phyloP scores from a whole-genome alignment of 2,329 filamentous ascomycete species.

The Fusarium nematophilum region DNA sequence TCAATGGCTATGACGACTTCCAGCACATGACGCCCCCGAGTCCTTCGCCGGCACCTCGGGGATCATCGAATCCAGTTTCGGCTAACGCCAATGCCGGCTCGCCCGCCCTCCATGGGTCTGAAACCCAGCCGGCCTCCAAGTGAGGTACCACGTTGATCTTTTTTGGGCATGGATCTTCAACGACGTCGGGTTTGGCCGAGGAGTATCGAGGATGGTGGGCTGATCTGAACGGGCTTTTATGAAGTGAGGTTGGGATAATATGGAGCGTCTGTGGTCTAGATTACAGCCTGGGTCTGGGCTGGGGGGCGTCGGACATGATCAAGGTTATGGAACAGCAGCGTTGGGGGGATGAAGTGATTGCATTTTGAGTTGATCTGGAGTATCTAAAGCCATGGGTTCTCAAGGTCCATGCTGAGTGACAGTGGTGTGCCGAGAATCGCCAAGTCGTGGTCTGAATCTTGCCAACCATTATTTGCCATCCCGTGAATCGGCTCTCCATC shows the following conservation, averaged over 20 bases:
- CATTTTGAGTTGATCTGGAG: neutral
- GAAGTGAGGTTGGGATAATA: no score
- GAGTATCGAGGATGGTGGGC: no score
- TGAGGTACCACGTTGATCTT: neutral
- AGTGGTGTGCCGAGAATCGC: neutral
- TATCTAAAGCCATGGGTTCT: neutral
- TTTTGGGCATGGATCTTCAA: no score
- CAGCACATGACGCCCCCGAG: slow-evolving; percentile 31
- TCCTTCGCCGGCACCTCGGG: slow-evolving; percentile 36
- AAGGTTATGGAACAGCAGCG: no score
- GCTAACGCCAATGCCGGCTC: neutral
- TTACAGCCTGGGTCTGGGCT: no score
- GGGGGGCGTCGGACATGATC: no score
- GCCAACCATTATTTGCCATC: neutral
- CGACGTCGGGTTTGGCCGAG: no score
- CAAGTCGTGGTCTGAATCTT: neutral
- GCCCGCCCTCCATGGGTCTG: neutral
- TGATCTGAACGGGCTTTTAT: no score
- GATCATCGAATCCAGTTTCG: neutral
- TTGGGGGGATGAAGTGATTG: no score
- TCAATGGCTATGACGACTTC: neutral
- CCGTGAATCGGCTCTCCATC: neutral
- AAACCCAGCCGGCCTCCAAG: neutral
- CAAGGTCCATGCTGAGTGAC: neutral
- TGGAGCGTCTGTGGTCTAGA: no score